Evolutionary conservation across 2,329 filamentous ascomycete genomes (phyloP).

Genomic region (Colletotrichum sp.): DNA sequence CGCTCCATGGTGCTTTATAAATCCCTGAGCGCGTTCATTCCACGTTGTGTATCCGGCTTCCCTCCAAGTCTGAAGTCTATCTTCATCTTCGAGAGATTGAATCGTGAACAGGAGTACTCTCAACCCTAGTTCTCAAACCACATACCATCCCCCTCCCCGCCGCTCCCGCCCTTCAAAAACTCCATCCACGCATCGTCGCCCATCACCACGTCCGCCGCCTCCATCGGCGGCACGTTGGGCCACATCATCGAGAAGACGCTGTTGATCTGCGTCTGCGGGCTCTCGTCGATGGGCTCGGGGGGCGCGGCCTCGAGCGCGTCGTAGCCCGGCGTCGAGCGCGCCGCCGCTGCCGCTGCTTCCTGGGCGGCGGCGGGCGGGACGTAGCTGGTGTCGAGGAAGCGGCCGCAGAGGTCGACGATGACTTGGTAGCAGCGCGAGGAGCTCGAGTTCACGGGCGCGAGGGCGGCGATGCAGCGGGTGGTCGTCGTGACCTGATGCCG

Average conservation of each 20-base stretch:
- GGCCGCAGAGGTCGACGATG: slow-evolving; percentile 45
- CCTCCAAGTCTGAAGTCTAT: no score
- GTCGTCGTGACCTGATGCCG: slow-evolving; percentile 43
- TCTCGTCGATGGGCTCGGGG: slow-evolving; percentile 36
- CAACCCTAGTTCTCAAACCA: background rate
- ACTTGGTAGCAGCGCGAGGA: slow-evolving; percentile 45
- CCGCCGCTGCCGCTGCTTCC: background rate
- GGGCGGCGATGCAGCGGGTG: slow-evolving; percentile 38
- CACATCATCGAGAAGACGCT: slow-evolving; percentile 51
- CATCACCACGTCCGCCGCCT: slow-evolving; percentile 42
- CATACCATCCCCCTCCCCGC: slow-evolving; percentile 12
- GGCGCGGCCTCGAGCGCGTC: background rate
- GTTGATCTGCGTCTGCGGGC: slow-evolving; percentile 47
- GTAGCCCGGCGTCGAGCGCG: background rate
- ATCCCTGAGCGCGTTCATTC: no score
- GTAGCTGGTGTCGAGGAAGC: slow-evolving; percentile 31
- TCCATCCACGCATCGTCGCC: slow-evolving; percentile 42
- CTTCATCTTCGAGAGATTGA: no score
- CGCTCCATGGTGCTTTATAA: no score
- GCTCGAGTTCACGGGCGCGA: slow-evolving; percentile 43
- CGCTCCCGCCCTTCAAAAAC: slow-evolving; percentile 29
- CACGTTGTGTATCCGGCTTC: no score
- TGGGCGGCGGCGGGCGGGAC: background rate
- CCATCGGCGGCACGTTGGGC: slow-evolving; percentile 42
- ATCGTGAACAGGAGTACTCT: background rate